A percentile compares a stretch with the other conserved stretches of the same genome.
These are phyloP conservation scores for Russula earlei DNA, from an alignment of 768 basidiomycete genomes.

Conservation along the genomic window DNA sequence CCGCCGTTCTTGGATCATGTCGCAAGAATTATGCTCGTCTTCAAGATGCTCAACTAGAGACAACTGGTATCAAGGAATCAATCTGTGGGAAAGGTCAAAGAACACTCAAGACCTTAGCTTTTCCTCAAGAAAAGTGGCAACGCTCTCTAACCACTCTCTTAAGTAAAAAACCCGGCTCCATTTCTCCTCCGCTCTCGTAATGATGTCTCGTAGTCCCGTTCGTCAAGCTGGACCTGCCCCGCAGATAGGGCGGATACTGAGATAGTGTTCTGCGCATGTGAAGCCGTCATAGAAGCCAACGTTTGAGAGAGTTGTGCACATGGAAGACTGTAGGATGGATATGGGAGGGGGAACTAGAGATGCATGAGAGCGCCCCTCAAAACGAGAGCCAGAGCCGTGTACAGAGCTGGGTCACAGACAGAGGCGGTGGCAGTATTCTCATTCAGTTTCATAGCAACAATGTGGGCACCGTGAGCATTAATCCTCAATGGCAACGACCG, in stretches of 20 bases:
- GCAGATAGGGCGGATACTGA: slow-evolving; percentile 47
- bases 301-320: slow-evolving; percentile 55
- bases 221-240: slow-evolving; percentile 56
- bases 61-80: slow-evolving; percentile 39
- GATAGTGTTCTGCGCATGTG: slow-evolving; percentile 54
- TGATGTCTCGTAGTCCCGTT: slow-evolving; percentile 64
- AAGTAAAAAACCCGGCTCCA: slow-evolving; percentile 77
- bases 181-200: slow-evolving; percentile 66
- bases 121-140: slow-evolving; percentile 81
- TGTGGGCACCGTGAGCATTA: too few relatives aligned
- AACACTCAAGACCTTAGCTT: slow-evolving; percentile 45
- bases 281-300: slow-evolving; percentile 50
- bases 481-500: too few relatives aligned
- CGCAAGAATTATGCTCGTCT: slow-evolving; percentile 55
- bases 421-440: slow-evolving; percentile 37
- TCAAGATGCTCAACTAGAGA: slow-evolving; percentile 72
- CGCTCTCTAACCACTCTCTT: slow-evolving; percentile 70
- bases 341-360: slow-evolving; percentile 57
- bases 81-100: background rate
- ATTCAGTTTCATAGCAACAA: too few relatives aligned
- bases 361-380: slow-evolving; percentile 11
- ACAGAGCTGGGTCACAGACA: slow-evolving; percentile 66
- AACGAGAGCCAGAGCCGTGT: slow-evolving; percentile 21
- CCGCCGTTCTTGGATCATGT: slow-evolving; percentile 61
- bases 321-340: slow-evolving; percentile 53